Base-by-base conservation (phyloP, 768 basidiomycete species). In the Mycena pura region DNA sequence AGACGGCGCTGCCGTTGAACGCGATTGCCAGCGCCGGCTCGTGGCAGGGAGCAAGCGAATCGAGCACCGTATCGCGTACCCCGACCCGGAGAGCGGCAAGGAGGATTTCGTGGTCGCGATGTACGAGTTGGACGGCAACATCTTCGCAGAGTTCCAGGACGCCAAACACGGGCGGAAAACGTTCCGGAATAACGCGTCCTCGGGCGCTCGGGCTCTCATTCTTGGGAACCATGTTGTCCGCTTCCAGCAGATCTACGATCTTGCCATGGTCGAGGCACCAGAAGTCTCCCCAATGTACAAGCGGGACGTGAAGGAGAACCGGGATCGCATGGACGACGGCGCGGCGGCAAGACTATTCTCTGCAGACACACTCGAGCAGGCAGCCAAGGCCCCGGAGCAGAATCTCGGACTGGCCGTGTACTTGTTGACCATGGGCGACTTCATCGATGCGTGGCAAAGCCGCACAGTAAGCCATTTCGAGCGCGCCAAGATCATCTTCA, bases 121-220 rank as follows among this genome's bases (percentile, higher is more conserved):
- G 6, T 48, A 45, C 46, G 44, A 47, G 13, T n/a, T 53, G 11
- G 13, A 47, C 27, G 55, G 55, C 2, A 50, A 62, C 27, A 15
- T 58, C 27, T 57, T 38, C 34, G 55, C 46, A n/a, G 52, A 29
- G 8, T 40, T 54, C 13, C 62, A 64, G 38, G 62, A 64, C 27
- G 32, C 46, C 3, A 53, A 59, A 19, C 62, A 60, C 38, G 62
- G 62, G 7, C 40, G 36, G 11, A 64, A 64, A 19, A 64, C 57
- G 2, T 51, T 44, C 27, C 40, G 44, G 9, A 59, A 64, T 21
- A 56, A 64, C 17, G 24, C 24, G 3, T 28, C 15, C 19, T 57
- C 47, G n/a, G 62, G 62, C 7, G 57, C 57, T 3, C 56, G 39
- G 6, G 41, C 25, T 1, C 4, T 59, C 5, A 41, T 31, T 5